A percentile compares a stretch with the other conserved stretches of the same genome.
Conservation (phyloP, 176 grass and related monocot species). For the Stipa capillata region DNA sequence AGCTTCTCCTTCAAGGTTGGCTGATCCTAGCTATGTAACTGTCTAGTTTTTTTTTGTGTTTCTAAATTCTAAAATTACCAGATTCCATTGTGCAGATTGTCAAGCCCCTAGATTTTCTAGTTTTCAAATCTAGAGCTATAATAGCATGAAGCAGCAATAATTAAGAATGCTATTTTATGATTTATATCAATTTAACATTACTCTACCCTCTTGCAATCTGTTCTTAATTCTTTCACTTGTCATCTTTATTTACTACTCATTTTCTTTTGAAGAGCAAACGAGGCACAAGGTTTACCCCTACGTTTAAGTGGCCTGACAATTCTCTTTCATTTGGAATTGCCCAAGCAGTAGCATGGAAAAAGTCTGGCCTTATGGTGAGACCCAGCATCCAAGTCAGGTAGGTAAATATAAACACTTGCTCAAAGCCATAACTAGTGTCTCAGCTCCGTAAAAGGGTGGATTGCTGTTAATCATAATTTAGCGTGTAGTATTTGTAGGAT, state of each 20-base stretch:
- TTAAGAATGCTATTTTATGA: neutral
- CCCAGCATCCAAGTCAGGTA: slow-evolving; percentile 81
- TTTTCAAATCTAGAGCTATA: too few relatives aligned
- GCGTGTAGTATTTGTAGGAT: neutral
- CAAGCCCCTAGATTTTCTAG: too few relatives aligned
- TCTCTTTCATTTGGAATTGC: slow-evolving; percentile 64
- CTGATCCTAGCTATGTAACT: neutral
- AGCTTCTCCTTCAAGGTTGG: slow-evolving; percentile 86
- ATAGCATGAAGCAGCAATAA: neutral
- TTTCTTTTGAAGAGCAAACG: slow-evolving; percentile 44
- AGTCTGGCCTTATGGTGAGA: slow-evolving; percentile 52
- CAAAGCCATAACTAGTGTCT: neutral
- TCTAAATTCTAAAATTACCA: neutral
- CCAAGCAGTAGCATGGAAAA: slow-evolving; percentile 56
- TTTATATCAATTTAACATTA: neutral
- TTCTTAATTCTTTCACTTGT: slow-evolving; percentile 10
- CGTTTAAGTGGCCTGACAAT: slow-evolving; percentile 65
- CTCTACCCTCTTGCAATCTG: neutral
- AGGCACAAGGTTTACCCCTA: slow-evolving; percentile 53
- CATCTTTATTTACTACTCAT: slow-evolving; percentile 6
- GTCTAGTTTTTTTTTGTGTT: neutral
- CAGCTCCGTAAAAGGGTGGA: too few relatives aligned
- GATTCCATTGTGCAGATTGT: neutral
- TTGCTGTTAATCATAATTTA: neutral
- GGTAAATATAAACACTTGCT: slow-evolving; percentile 16